phyloP scores from a whole-genome alignment of 164 flowering plant species.

The Liquidambar formosana region DNA sequence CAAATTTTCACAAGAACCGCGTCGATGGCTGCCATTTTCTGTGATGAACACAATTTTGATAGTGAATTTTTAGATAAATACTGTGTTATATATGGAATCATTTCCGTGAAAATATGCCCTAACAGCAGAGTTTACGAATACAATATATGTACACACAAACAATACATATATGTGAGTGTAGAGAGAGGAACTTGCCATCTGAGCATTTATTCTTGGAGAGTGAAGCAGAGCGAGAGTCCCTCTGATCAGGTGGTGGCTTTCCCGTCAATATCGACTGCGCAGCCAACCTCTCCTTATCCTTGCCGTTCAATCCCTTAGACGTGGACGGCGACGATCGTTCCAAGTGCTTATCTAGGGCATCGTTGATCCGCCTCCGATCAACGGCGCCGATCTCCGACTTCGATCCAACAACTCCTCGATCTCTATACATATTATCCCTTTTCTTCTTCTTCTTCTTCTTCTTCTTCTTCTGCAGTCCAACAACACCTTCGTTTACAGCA shows the following conservation, averaged over 20 bases:
- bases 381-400: slow-evolving; percentile 44
- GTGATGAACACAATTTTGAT: no score
- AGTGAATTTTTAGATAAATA: no score
- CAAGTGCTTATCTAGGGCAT: slow-evolving; percentile 67
- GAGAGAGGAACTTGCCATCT: slow-evolving; percentile 37
- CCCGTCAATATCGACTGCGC: slow-evolving; percentile 34
- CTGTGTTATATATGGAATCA: no score
- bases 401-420: slow-evolving; percentile 40
- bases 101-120: no score
- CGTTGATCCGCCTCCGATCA: slow-evolving; percentile 78
- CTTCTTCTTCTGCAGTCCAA: neutral
- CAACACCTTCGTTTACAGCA: no score
- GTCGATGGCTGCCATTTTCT: no score
- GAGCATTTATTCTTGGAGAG: slow-evolving; percentile 50
- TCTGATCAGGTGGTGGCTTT: slow-evolving; percentile 42
- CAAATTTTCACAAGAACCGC: no score
- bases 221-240: slow-evolving; percentile 39
- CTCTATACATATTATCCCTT: slow-evolving; percentile 45
- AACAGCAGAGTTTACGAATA: no score
- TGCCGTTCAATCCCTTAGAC: slow-evolving; percentile 46
- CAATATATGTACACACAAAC: no score
- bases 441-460: slow-evolving; percentile 8
- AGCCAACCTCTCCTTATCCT: slow-evolving; percentile 43
- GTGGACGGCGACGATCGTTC: slow-evolving; percentile 80
- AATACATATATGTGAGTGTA: neutral